Conservation (phyloP, 2,329 filamentous ascomycete genomes). For the Paecilomyces dactylethromorphus region DNA sequence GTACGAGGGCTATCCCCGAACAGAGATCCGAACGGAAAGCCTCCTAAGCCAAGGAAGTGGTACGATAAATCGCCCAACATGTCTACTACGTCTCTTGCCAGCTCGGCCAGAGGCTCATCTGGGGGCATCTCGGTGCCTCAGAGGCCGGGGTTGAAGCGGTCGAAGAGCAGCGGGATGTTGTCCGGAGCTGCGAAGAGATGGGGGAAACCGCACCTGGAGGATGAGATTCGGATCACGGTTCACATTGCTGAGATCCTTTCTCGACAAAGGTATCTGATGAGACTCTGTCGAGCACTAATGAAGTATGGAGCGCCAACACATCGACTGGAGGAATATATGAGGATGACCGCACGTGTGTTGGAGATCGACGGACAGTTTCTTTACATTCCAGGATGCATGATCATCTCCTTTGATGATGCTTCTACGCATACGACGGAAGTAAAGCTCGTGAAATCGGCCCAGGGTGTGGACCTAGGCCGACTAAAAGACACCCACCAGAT, state of each 20-base stretch:
- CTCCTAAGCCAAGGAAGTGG: slow-evolving; percentile 29
- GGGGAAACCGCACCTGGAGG: slow-evolving; percentile 30
- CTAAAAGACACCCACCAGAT: slow-evolving; percentile 41
- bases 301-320: slow-evolving; percentile 88
- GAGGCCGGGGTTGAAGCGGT: slow-evolving; percentile 25
- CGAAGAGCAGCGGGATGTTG: slow-evolving; percentile 28
- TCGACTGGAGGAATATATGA: slow-evolving; percentile 84
- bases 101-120: slow-evolving; percentile 22
- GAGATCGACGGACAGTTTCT: slow-evolving; percentile 87
- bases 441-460: slow-evolving; percentile 37
- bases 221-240: slow-evolving; percentile 55
- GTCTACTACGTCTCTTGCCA: slow-evolving; percentile 28
- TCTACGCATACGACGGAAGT: slow-evolving; percentile 44
- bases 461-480: slow-evolving; percentile 40
- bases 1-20: slow-evolving; percentile 22
- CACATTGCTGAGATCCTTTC: slow-evolving; percentile 65
- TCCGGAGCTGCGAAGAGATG: slow-evolving; percentile 19
- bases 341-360: slow-evolving; percentile 78
- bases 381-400: slow-evolving; percentile 91
- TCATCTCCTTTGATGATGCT: slow-evolving; percentile 72
- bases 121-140: slow-evolving; percentile 14
- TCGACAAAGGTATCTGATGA: slow-evolving; percentile 77
- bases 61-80: slow-evolving; percentile 32
- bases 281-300: slow-evolving; percentile 84
- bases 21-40: slow-evolving; percentile 21